Conservation (phyloP, 139 green algal genomes). For the Spirogloea muscicola region DNA sequence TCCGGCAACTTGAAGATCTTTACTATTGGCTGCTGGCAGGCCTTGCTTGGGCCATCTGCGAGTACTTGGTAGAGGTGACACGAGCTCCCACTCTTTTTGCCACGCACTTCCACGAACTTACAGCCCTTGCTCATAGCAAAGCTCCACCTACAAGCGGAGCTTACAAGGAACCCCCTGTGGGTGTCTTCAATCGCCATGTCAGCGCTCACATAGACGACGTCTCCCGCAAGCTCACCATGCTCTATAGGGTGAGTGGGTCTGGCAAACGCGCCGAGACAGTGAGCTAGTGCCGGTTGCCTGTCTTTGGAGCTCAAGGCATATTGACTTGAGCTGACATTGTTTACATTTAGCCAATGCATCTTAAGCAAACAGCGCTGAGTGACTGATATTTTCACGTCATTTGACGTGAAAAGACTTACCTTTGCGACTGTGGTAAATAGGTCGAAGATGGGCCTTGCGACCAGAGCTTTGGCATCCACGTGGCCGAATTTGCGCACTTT, state of each 20-base stretch:
- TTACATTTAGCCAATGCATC: too few species aligned
- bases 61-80: constrained; percentile 79
- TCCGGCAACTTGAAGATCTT: too few species aligned
- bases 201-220: constrained; percentile 62
- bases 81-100: constrained; percentile 82
- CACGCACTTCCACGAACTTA: constrained; percentile 99
- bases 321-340: too few species aligned
- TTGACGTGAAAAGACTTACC: too few species aligned
- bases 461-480: constrained; percentile 91
- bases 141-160: too few species aligned
- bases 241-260: constrained; percentile 70
- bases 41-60: constrained; percentile 91
- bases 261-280: too few species aligned
- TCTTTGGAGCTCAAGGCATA: too few species aligned
- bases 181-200: constrained; percentile 65
- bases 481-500: constrained; percentile 86
- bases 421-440: too few species aligned
- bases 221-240: constrained; percentile 80
- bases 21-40: constrained; percentile 9
- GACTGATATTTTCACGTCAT: too few species aligned
- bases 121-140: constrained; percentile 57
- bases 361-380: too few species aligned
- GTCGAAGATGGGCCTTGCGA: constrained; percentile 76
- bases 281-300: too few species aligned
- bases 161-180: constrained; percentile 1